Evolutionary conservation across 2,329 filamentous ascomycete species (phyloP).

Genomic region (Drechslera avenae): DNA sequence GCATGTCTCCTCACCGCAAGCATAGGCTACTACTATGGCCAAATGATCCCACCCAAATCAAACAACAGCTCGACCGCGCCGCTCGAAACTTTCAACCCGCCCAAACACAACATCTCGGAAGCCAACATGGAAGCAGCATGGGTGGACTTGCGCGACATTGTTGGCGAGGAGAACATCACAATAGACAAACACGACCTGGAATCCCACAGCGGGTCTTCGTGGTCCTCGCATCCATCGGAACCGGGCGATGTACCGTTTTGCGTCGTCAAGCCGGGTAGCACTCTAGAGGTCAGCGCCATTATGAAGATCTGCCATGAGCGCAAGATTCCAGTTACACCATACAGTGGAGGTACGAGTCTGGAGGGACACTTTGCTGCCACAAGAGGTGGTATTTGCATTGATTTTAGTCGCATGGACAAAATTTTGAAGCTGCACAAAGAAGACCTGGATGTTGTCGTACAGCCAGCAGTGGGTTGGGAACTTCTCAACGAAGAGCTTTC

Average conservation of each 20-base stretch:
- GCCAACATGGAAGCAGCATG: conserved; percentile 68
- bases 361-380: conserved; percentile 90
- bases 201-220: conserved; percentile 65
- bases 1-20: conserved; percentile 58
- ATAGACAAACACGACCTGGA: conserved; percentile 60
- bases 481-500: conserved; percentile 77
- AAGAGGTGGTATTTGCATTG: conserved; percentile 80
- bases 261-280: conserved; percentile 76
- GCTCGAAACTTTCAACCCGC: conserved; percentile 55
- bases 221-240: conserved; percentile 60
- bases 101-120: conserved; percentile 61
- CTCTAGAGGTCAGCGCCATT: conserved; percentile 81
- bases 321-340: conserved; percentile 82
- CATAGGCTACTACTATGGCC: conserved; percentile 62
- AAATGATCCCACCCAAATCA: conserved; percentile 53
- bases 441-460: conserved; percentile 61
- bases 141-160: conserved; percentile 65
- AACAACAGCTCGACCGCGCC: conserved; percentile 62
- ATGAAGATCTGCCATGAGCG: conserved; percentile 87
- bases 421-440: conserved; percentile 77
- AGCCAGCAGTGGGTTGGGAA: conserved; percentile 83
- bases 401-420: conserved; percentile 84
- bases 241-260: conserved; percentile 58
- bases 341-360: conserved; percentile 85
- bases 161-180: conserved; percentile 68